Conservation (phyloP, 805 yeast species). For the Sungouiozyma intestinalis region DNA sequence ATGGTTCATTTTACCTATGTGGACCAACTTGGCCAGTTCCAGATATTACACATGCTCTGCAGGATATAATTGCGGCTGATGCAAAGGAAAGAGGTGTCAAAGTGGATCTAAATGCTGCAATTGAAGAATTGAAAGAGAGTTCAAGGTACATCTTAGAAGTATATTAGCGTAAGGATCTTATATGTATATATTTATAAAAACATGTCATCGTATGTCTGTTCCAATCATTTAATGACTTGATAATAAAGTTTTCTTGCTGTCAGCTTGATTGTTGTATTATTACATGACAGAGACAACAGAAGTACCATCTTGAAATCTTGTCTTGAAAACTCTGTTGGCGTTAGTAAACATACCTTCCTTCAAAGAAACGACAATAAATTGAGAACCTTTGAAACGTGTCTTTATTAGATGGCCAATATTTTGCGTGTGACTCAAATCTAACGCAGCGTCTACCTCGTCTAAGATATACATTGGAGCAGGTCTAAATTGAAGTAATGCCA, state of each 20-base stretch:
- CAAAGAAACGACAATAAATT: slow-evolving; percentile 90
- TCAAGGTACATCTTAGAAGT: slow-evolving; percentile 92
- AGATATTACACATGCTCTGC: slow-evolving; percentile 81
- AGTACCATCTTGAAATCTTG: slow-evolving; percentile 93
- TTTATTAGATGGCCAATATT: slow-evolving; percentile 94
- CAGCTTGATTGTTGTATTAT: not conserved
- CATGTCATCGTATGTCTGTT: not conserved
- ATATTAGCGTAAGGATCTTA: slow-evolving; percentile 37
- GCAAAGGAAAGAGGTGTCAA: slow-evolving; percentile 57
- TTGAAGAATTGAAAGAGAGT: slow-evolving; percentile 87
- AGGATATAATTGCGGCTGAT: slow-evolving; percentile 65
- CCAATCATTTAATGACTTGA: not conserved
- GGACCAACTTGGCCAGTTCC: slow-evolving; percentile 99
- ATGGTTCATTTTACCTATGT: slow-evolving; percentile 90
- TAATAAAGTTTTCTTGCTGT: too few species aligned
- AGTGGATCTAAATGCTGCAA: slow-evolving; percentile 65
- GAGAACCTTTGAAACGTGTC: slow-evolving; percentile 90
- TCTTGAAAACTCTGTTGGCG: slow-evolving; percentile 88
- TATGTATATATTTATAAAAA: not conserved
- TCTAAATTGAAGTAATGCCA: slow-evolving; percentile 85
- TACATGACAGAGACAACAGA: slow-evolving; percentile 74
- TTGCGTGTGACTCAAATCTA: slow-evolving; percentile 93
- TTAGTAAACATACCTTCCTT: slow-evolving; percentile 98
- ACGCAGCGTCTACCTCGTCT: slow-evolving; percentile 97
- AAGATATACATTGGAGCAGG: slow-evolving; percentile 98